A percentile compares a stretch with the other conserved stretches of the same genome.
Evolutionary conservation across 2,329 filamentous ascomycete species (phyloP).

Genomic region (Diaporthe vaccinii): DNA sequence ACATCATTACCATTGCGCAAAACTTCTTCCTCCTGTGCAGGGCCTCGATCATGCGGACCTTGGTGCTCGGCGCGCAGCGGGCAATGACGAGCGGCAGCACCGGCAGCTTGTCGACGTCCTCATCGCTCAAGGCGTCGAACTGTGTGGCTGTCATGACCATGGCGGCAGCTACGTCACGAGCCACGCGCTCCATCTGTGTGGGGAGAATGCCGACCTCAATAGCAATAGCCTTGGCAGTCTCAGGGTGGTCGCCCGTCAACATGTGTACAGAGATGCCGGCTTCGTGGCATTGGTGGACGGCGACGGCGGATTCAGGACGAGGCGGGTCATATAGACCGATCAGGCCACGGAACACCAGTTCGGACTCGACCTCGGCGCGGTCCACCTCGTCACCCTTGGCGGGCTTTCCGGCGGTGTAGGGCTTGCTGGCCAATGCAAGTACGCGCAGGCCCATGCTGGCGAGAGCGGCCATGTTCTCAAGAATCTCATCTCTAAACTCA

Average conservation of each 20-base stretch:
- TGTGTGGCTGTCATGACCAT: constrained; percentile 69
- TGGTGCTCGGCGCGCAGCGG: constrained; percentile 78
- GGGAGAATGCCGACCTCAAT: constrained; percentile 51
- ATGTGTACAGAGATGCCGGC: constrained; percentile 72
- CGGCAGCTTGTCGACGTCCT: constrained; percentile 72
- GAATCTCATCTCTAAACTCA: constrained; percentile 24
- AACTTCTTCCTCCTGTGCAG: constrained; percentile 73
- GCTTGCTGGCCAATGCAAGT: constrained; percentile 68
- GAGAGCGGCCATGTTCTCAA: constrained; percentile 72
- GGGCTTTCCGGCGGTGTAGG: constrained; percentile 14
- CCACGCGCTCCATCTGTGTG: constrained; percentile 34
- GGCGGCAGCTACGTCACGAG: constrained; percentile 61
- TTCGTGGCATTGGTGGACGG: constrained; percentile 66
- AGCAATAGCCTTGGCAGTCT: constrained; percentile 71
- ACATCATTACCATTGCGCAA: constrained; percentile 64
- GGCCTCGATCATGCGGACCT: constrained; percentile 82
- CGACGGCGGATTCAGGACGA: constrained; percentile 72
- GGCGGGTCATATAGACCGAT: constrained; percentile 79
- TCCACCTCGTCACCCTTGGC: constrained; percentile 53
- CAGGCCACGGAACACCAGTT: constrained; percentile 75
- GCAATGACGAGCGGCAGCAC: constrained; percentile 77
- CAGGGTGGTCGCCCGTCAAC: constrained; percentile 73
- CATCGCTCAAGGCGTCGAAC: constrained; percentile 74
- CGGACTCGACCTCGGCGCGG: constrained; percentile 64
- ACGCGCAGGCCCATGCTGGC: constrained; percentile 74